Evolutionary conservation across 2,329 filamentous ascomycete genomes (phyloP).

Genomic region (Parasarocladium wereldwijsianum): DNA sequence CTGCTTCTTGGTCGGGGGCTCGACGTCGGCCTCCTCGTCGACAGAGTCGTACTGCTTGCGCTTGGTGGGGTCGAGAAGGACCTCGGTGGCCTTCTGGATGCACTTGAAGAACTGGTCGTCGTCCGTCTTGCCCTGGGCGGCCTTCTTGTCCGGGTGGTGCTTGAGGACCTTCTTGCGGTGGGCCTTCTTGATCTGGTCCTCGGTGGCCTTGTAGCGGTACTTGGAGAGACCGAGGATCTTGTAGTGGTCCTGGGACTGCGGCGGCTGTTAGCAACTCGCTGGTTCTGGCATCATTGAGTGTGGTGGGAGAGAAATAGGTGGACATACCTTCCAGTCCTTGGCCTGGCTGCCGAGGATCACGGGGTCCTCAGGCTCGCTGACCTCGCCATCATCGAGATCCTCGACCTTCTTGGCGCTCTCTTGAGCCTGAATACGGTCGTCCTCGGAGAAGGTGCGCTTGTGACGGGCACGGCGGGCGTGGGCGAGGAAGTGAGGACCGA

Average conservation of each 20-base stretch:
- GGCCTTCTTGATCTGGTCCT: conserved; percentile 97
- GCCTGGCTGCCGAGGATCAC: conserved; percentile 85
- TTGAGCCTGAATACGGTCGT: conserved; percentile 93
- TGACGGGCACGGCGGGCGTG: conserved; percentile 91
- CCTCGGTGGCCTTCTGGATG: conserved; percentile 94
- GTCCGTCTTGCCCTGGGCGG: conserved; percentile 70
- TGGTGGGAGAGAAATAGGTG: not conserved
- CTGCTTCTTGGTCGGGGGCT: conserved; percentile 87
- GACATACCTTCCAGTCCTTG: conserved; percentile 94
- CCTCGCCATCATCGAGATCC: conserved; percentile 76
- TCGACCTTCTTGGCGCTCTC: conserved; percentile 92
- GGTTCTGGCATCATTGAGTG: not conserved
- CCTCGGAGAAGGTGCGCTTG: conserved; percentile 95
- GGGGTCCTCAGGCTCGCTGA: conserved; percentile 86
- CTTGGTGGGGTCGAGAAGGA: conserved; percentile 82
- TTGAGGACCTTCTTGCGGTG: conserved; percentile 99
- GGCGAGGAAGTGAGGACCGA: conserved; percentile 91
- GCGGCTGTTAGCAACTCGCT: not conserved
- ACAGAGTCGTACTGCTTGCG: conserved; percentile 94
- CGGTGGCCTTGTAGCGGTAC: conserved; percentile 83
- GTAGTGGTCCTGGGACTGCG: conserved; percentile 81
- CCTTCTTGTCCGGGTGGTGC: conserved; percentile 98
- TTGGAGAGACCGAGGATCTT: conserved; percentile 86
- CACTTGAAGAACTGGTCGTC: conserved; percentile 99
- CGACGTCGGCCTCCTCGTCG: conserved; percentile 83